A percentile compares a stretch with the other conserved stretches of the same genome.
phyloP scores from a whole-genome alignment of 2,329 filamentous ascomycete species.

The Apiospora rasikravindrae region DNA sequence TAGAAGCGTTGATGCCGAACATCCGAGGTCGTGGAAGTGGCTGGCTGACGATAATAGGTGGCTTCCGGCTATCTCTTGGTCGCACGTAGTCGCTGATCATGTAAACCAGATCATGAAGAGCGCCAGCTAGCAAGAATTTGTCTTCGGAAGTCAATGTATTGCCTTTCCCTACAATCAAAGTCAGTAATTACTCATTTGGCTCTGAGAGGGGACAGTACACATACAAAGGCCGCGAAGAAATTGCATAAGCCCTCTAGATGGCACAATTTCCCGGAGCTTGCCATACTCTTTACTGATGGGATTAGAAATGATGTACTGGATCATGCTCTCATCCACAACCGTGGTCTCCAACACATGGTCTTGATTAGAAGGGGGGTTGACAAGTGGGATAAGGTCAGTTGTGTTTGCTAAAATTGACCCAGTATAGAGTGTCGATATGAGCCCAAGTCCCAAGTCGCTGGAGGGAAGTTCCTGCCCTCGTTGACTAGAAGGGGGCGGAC shows the following conservation, averaged over 20 bases:
- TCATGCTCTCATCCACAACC: not conserved
- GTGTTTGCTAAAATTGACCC: too few species aligned
- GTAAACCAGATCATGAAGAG: not conserved
- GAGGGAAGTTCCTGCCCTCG: too few species aligned
- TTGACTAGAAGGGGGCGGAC: too few species aligned
- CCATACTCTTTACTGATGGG: not conserved
- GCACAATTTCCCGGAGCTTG: not conserved
- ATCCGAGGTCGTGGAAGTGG: not conserved
- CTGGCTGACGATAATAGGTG: not conserved
- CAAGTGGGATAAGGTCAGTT: not conserved
- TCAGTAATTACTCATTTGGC: not conserved
- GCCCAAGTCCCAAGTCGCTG: too few species aligned
- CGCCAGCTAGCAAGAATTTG: not conserved
- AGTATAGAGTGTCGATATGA: too few species aligned
- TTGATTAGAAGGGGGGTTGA: not conserved
- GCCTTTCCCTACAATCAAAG: not conserved
- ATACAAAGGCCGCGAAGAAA: not conserved
- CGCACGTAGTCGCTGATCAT: not conserved
- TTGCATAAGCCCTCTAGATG: not conserved
- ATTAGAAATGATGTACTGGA: not conserved
- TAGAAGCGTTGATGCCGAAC: not conserved
- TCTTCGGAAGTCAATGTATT: not conserved
- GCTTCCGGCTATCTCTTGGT: not conserved
- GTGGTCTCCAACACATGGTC: not conserved
- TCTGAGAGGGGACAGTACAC: too few species aligned